Evolutionary conservation across 2,329 filamentous ascomycete genomes (phyloP).

Genomic region (Didymellaceae sp.): DNA sequence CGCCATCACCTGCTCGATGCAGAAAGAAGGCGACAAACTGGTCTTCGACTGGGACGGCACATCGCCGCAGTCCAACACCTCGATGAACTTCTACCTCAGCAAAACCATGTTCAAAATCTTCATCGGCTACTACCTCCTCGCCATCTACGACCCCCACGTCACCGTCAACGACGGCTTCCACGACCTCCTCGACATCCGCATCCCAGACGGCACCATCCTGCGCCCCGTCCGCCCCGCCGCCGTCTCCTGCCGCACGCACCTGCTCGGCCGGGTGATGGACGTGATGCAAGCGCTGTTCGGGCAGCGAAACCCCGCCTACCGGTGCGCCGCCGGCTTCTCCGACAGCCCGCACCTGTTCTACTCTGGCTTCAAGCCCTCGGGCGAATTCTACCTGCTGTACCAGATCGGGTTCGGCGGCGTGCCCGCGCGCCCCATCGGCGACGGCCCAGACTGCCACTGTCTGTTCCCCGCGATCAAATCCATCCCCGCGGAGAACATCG

Average conservation of each 20-base stretch:
- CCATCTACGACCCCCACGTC: slow-evolving; percentile 56
- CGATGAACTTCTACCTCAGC: slow-evolving; percentile 59
- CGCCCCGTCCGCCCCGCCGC: slow-evolving; percentile 57
- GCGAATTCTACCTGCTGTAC: slow-evolving; percentile 59
- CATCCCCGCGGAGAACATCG: slow-evolving; percentile 58
- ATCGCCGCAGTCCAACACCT: slow-evolving; percentile 54
- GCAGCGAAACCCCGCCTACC: slow-evolving; percentile 55
- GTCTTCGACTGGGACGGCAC: slow-evolving; percentile 59
- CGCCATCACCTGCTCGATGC: slow-evolving; percentile 57
- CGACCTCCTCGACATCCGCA: slow-evolving; percentile 56
- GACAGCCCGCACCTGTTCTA: slow-evolving; percentile 61
- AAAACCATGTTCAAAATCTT: slow-evolving; percentile 61
- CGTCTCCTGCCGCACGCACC: slow-evolving; percentile 56
- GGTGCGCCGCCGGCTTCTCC: slow-evolving; percentile 58
- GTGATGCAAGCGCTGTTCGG: slow-evolving; percentile 60
- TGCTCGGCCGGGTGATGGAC: slow-evolving; percentile 57
- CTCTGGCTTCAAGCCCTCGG: slow-evolving; percentile 56
- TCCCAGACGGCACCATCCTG: slow-evolving; percentile 55
- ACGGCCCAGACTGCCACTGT: slow-evolving; percentile 59
- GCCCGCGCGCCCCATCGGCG: slow-evolving; percentile 55
- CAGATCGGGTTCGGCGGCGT: slow-evolving; percentile 60
- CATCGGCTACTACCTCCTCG: slow-evolving; percentile 57
- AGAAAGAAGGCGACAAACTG: slow-evolving; percentile 52
- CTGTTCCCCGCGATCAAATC: slow-evolving; percentile 60
- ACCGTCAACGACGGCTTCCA: slow-evolving; percentile 61